These are phyloP conservation scores for Tulasnella sp. DNA, from an alignment of 768 basidiomycete genomes.

Conservation along the genomic window DNA sequence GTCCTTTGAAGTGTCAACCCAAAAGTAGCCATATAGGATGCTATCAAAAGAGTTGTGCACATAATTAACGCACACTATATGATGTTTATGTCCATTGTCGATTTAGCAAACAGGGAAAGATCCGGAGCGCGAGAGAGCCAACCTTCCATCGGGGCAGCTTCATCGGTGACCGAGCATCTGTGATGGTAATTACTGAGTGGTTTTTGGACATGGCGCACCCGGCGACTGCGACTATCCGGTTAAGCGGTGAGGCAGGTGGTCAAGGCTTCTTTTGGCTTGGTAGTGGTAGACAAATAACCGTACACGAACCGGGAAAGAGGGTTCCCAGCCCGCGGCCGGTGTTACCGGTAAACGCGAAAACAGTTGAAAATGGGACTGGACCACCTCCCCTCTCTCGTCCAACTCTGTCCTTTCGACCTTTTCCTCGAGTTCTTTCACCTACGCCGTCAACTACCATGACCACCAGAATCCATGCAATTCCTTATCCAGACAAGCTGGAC, in stretches of 20 bases:
- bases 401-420: background rate
- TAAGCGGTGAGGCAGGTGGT: background rate
- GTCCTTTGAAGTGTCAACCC: background rate
- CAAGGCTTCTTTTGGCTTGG: background rate
- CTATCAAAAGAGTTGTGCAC: background rate
- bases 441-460: conserved; percentile 7
- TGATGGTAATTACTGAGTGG: background rate
- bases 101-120: background rate
- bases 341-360: background rate
- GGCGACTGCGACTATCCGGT: background rate
- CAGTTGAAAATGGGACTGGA: conserved; percentile 6
- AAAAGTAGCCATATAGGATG: background rate
- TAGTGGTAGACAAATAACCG: background rate
- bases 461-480: conserved; percentile 7
- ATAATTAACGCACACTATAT: background rate
- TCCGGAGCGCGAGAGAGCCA: background rate
- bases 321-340: background rate
- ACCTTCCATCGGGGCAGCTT: background rate
- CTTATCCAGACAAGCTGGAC: conserved; percentile 18
- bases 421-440: conserved; percentile 6
- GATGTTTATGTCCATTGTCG: too few relatives aligned
- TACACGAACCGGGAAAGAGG: background rate
- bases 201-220: background rate
- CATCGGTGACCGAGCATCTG: background rate
- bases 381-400: background rate